Conservation (phyloP, 176 grass and related monocot species). For the Carex parvula region DNA sequence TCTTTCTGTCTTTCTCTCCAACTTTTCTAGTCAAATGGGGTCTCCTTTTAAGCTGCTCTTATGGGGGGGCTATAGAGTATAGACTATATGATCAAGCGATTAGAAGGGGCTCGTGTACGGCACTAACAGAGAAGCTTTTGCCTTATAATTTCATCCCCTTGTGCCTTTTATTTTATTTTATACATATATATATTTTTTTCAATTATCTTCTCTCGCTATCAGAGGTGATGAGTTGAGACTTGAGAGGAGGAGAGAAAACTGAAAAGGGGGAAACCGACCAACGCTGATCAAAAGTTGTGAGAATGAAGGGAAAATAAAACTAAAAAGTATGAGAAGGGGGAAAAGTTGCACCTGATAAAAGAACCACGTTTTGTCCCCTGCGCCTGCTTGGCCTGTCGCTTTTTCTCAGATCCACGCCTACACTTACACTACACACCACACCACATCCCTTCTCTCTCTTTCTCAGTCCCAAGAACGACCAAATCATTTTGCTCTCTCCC, state of each 20-base stretch:
- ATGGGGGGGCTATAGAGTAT: slow-evolving; percentile 28
- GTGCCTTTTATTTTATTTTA: slow-evolving; percentile 6
- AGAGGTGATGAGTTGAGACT: not conserved
- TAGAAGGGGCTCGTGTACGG: slow-evolving; percentile 56
- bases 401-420: slow-evolving; percentile 44
- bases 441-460: slow-evolving; percentile 8
- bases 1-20: slow-evolving; percentile 32
- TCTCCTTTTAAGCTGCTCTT: slow-evolving; percentile 54
- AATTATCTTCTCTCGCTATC: not conserved
- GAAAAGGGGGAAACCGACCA: slow-evolving; percentile 14
- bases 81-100: slow-evolving; percentile 44
- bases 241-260: not conserved
- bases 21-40: slow-evolving; percentile 57
- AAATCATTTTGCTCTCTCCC: slow-evolving; percentile 25
- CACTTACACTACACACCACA: not conserved
- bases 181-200: not conserved
- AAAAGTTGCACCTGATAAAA: slow-evolving; percentile 41
- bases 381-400: slow-evolving; percentile 30
- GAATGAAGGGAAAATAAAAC: slow-evolving; percentile 23
- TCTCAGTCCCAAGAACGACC: slow-evolving; percentile 30
- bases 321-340: slow-evolving; percentile 18
- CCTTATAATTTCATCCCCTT: slow-evolving; percentile 2
- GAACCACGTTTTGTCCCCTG: slow-evolving; percentile 49
- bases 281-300: slow-evolving; percentile 25
- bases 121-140: slow-evolving; percentile 26